Evolutionary conservation across 257 asterid species (phyloP).

Genomic region (Ocimum tenuiflorum): DNA sequence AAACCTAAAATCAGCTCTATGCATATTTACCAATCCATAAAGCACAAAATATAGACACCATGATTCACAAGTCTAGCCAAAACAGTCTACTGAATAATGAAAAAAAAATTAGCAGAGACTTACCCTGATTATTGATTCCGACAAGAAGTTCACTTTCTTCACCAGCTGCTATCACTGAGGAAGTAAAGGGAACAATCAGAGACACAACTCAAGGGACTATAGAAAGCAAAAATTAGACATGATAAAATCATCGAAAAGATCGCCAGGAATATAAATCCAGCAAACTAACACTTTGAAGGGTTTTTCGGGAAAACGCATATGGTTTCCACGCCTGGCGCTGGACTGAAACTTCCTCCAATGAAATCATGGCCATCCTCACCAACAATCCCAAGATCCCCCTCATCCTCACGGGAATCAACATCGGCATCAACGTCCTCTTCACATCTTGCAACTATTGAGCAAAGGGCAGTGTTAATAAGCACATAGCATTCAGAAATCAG

Average conservation of each 20-base stretch:
- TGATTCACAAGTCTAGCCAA: background rate
- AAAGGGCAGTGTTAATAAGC: background rate
- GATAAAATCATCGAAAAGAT: background rate
- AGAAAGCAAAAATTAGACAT: background rate
- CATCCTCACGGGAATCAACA: slow-evolving; percentile 40
- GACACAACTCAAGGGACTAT: slow-evolving; percentile 1
- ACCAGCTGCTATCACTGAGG: slow-evolving; percentile 61
- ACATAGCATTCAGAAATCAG: background rate
- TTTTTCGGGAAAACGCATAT: slow-evolving; percentile 75
- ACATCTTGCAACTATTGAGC: slow-evolving; percentile 49
- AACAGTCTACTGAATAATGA: background rate
- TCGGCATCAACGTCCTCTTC: slow-evolving; percentile 49
- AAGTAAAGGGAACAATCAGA: slow-evolving; percentile 14
- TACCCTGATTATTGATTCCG: slow-evolving; percentile 73
- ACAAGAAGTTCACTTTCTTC: slow-evolving; percentile 73
- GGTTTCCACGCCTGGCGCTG: slow-evolving; percentile 72
- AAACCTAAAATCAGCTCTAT: slow-evolving; percentile 17
- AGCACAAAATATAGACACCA: background rate
- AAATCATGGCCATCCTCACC: slow-evolving; percentile 70
- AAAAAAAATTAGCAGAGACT: slow-evolving; percentile 11
- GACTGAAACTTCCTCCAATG: slow-evolving; percentile 40
- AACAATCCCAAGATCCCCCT: slow-evolving; percentile 60
- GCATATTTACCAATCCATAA: background rate
- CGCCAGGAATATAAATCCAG: background rate
- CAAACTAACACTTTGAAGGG: slow-evolving; percentile 50